A percentile compares a stretch with the other conserved stretches of the same genome.
These are phyloP conservation scores for Stenogyne calaminthoides DNA, from an alignment of 305 asterid species.

Conservation along the genomic window DNA sequence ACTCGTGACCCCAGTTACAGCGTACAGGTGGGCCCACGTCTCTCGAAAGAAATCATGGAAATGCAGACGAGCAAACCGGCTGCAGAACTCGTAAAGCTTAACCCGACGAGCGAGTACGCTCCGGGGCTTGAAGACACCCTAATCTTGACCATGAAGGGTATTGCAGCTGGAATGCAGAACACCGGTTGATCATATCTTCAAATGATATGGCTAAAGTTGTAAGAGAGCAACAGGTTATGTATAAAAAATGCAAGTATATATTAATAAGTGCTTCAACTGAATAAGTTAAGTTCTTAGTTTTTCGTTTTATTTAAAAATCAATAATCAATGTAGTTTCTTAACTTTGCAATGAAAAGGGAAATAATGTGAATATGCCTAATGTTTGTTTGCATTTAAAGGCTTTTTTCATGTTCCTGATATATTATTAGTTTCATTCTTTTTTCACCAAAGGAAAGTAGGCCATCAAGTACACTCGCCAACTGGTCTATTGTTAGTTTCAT, in stretches of 20 bases:
- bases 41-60: conserved; percentile 52
- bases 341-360: background rate
- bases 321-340: background rate
- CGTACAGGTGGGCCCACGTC: conserved; percentile 53
- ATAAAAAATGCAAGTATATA: background rate
- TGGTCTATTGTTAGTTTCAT: background rate
- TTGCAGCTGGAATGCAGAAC: conserved; percentile 83
- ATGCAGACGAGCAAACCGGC: conserved; percentile 52
- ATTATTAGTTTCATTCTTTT: too few species aligned
- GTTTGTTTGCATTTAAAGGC: too few species aligned
- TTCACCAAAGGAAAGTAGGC: too few species aligned
- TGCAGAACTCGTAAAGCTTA: conserved; percentile 60
- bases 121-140: conserved; percentile 79
- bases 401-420: too few species aligned
- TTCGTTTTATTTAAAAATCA: background rate
- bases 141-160: conserved; percentile 80
- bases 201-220: background rate
- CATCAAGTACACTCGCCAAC: background rate
- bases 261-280: background rate
- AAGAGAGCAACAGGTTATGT: background rate
- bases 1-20: conserved; percentile 65
- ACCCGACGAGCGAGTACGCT: conserved; percentile 73
- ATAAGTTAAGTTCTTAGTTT: background rate
- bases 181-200: conserved; percentile 62
- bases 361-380: too few species aligned